A percentile compares a stretch with the other conserved stretches of the same genome.
These are phyloP conservation scores for Infundibulicybe gibba DNA, from an alignment of 768 basidiomycete species.

Conservation along the genomic window DNA sequence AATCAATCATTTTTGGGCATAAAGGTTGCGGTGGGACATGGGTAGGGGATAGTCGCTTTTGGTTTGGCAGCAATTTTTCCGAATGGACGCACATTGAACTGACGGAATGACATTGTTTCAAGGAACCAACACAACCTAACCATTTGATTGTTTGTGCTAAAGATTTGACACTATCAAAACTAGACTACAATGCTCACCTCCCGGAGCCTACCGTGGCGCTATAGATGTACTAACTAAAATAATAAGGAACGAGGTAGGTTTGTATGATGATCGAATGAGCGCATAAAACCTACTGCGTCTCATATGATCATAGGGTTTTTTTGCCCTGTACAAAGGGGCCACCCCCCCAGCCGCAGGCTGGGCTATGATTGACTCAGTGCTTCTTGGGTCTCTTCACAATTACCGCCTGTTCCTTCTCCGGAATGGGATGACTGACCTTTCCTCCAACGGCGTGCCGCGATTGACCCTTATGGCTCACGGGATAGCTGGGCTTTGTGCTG, in stretches of 20 bases:
- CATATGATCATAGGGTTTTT: constrained; percentile 37
- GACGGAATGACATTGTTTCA: not conserved
- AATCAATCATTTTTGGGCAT: not conserved
- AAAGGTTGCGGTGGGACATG: constrained; percentile 70
- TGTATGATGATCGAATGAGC: not conserved
- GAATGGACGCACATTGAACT: not conserved
- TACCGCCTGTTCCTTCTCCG: constrained; percentile 60
- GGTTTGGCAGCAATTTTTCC: not conserved
- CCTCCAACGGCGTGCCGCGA: constrained; percentile 40
- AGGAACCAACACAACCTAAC: constrained; percentile 5
- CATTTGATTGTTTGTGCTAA: constrained; percentile 7
- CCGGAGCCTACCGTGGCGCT: constrained; percentile 60
- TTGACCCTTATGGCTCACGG: constrained; percentile 65
- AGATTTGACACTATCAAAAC: constrained; percentile 77
- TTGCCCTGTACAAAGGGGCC: constrained; percentile 73
- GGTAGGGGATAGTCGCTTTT: constrained; percentile 33
- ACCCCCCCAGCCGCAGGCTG: constrained; percentile 72
- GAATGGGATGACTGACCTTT: constrained; percentile 49
- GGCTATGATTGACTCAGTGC: constrained; percentile 69
- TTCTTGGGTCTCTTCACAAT: constrained; percentile 68
- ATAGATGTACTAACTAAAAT: constrained; percentile 56
- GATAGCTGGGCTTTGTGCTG: constrained; percentile 63
- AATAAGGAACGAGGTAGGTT: constrained; percentile 55
- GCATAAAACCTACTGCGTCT: not conserved
- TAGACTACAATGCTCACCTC: constrained; percentile 64